phyloP scores from a whole-genome alignment of 441 rosid species.

The Syzygium syzygioides region DNA sequence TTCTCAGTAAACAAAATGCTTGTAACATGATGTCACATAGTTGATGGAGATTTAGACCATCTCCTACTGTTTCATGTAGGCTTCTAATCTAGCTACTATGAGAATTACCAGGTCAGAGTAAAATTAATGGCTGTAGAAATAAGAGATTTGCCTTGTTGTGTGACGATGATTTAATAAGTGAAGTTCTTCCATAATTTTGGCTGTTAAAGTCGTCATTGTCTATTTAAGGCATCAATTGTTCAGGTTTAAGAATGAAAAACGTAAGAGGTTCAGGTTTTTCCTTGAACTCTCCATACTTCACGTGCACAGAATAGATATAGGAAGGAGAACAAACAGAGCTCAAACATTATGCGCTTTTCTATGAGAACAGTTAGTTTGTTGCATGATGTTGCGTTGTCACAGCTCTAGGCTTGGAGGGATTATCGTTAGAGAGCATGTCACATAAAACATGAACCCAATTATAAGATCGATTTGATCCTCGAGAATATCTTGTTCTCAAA shows the following conservation, averaged over 20 bases:
- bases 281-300: too few relatives aligned
- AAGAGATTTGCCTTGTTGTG: background rate
- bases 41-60: background rate
- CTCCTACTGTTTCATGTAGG: background rate
- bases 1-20: background rate
- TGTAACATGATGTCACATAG: background rate
- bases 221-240: background rate
- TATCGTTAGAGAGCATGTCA: background rate
- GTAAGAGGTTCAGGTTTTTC: background rate
- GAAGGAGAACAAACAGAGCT: too few relatives aligned
- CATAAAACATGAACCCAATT: background rate
- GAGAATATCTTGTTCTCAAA: background rate
- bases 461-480: background rate
- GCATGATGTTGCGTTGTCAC: too few relatives aligned
- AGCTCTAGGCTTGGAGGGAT: too few relatives aligned
- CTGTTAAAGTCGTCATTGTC: background rate
- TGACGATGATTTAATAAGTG: background rate
- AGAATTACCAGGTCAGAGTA: background rate
- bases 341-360: too few relatives aligned
- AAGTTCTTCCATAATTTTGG: background rate
- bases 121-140: background rate
- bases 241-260: too few relatives aligned
- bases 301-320: too few relatives aligned
- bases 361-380: too few relatives aligned
- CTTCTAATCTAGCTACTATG: background rate